phyloP scores from a whole-genome alignment of 2,329 filamentous ascomycete species.

The Botrytis byssoidea region DNA sequence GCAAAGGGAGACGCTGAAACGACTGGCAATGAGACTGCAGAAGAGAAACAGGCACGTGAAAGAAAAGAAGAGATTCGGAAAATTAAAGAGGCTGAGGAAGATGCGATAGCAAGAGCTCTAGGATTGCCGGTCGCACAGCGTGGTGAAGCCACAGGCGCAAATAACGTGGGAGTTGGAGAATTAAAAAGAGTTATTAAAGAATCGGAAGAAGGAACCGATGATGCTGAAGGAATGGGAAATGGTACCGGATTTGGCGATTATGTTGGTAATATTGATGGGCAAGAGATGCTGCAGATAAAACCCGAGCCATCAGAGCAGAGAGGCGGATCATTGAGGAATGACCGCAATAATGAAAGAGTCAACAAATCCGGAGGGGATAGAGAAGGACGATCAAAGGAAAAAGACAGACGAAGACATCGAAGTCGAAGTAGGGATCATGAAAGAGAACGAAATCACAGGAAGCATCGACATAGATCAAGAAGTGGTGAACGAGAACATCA shows the following conservation, averaged over 20 bases:
- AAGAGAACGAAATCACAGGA: constrained; percentile 14
- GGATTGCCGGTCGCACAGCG: constrained; percentile 70
- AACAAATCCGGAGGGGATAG: constrained; percentile 36
- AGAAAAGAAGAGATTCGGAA: constrained; percentile 74
- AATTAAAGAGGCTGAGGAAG: constrained; percentile 89
- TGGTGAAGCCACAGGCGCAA: constrained; percentile 54
- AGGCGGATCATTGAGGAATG: constrained; percentile 28
- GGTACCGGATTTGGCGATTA: constrained; percentile 38
- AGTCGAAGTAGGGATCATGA: constrained; percentile 33
- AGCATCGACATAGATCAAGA: constrained; percentile 32
- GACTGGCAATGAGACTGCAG: constrained; percentile 56
- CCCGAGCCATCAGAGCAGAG: constrained; percentile 21
- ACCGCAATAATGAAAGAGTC: constrained; percentile 23
- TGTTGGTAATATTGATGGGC: constrained; percentile 33
- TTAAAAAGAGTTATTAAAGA: constrained; percentile 55
- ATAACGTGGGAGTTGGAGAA: constrained; percentile 65
- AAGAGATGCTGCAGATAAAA: constrained; percentile 23
- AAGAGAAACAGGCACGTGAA: constrained; percentile 58
- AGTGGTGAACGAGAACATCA: constrained; percentile 32
- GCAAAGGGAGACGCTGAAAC: constrained; percentile 54
- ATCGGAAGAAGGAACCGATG: constrained; percentile 43
- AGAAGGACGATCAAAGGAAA: constrained; percentile 30
- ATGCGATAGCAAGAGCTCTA: constrained; percentile 79
- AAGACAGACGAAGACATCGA: constrained; percentile 36
- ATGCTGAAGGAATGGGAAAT: constrained; percentile 34